Conservation (phyloP, 768 basidiomycete species). For the Tricholoma saponaceum region DNA sequence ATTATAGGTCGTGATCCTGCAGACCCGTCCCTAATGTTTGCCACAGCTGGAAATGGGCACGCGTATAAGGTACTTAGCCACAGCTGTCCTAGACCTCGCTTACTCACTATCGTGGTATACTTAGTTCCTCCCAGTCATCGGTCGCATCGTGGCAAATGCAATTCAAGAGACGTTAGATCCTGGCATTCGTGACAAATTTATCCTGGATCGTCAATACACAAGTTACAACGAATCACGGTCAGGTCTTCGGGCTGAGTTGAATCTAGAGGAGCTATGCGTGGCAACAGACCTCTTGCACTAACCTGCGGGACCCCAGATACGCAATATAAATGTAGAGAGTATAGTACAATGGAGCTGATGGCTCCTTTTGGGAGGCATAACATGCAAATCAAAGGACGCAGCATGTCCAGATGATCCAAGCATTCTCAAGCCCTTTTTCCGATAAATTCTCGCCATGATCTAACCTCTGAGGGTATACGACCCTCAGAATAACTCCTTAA, state of each 20-base stretch:
- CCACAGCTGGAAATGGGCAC: conserved; percentile 87
- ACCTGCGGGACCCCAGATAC: background rate
- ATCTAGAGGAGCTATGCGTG: conserved; percentile 46
- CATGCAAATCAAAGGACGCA: background rate
- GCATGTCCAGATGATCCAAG: background rate
- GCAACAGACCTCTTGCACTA: conserved; percentile 34
- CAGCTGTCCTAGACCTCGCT: background rate
- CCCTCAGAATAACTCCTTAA: conserved; percentile 81
- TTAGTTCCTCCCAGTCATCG: conserved; percentile 86
- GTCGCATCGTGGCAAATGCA: conserved; percentile 68
- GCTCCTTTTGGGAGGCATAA: conserved; percentile 19
- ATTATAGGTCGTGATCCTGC: conserved; percentile 70
- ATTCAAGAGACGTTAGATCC: conserved; percentile 61
- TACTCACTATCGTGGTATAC: background rate
- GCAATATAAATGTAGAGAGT: background rate
- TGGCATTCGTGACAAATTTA: conserved; percentile 54
- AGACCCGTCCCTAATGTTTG: conserved; percentile 63
- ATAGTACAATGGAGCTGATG: conserved; percentile 5
- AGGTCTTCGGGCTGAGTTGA: conserved; percentile 32
- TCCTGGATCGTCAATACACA: conserved; percentile 44
- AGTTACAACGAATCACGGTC: conserved; percentile 5
- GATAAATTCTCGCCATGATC: conserved; percentile 88
- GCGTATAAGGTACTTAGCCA: conserved; percentile 65
- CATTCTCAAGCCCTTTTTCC: conserved; percentile 55
- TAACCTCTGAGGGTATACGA: conserved; percentile 85